A percentile compares a stretch with the other conserved stretches of the same genome.
These are phyloP conservation scores for Talaromyces atroroseus DNA, from an alignment of 2,329 filamentous ascomycete genomes.

Conservation along the genomic window DNA sequence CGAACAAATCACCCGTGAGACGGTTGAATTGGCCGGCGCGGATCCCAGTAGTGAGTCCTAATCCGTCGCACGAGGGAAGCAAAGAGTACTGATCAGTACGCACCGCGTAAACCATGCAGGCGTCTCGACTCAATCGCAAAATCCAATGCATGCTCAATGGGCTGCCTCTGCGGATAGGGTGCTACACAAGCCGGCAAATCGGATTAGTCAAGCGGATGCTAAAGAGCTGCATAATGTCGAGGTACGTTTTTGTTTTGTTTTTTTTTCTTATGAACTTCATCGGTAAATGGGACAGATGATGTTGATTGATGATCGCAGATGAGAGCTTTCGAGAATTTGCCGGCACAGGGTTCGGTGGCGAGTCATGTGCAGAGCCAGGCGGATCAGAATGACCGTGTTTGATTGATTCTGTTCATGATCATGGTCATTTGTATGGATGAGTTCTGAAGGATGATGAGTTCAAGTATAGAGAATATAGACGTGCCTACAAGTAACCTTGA, in stretches of 20 bases:
- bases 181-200: constrained; percentile 14
- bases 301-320: constrained; percentile 7
- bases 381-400: constrained; percentile 13
- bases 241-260: constrained; percentile 10
- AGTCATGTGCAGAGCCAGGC: constrained; percentile 17
- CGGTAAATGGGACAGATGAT: not conserved
- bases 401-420: not conserved
- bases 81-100: not conserved
- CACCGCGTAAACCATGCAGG: not conserved
- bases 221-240: constrained; percentile 13
- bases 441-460: not conserved
- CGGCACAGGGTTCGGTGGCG: constrained; percentile 16
- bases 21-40: constrained; percentile 13
- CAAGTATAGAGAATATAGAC: not conserved
- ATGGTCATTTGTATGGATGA: too few species aligned
- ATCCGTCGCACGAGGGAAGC: too few species aligned
- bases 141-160: constrained; percentile 14
- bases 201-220: constrained; percentile 13
- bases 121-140: not conserved
- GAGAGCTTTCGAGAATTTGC: constrained; percentile 15
- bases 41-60: not conserved
- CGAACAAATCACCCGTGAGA: constrained; percentile 12
- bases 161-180: constrained; percentile 11
- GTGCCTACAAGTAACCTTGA: too few species aligned
- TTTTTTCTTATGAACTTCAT: too few species aligned